These are phyloP conservation scores for Fraxinus velutina DNA, from an alignment of 305 asterid genomes.

Conservation along the genomic window DNA sequence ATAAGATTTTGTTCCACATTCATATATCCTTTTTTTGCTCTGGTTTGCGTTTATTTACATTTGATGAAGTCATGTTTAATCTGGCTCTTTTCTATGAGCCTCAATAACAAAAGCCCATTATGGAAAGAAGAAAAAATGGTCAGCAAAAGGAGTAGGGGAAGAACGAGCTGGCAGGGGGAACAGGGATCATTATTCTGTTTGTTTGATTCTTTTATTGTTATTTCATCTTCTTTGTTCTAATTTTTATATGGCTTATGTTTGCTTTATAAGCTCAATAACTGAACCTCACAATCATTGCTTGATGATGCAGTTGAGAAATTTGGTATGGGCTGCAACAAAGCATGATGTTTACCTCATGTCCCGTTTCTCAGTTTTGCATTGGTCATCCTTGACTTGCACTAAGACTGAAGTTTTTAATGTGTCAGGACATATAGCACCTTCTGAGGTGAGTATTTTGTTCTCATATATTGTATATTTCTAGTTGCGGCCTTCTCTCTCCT, in stretches of 20 bases:
- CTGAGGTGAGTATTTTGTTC: slow-evolving; percentile 54
- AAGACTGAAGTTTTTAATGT: slow-evolving; percentile 65
- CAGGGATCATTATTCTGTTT: neutral
- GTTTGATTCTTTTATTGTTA: neutral
- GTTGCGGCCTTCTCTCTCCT: neutral
- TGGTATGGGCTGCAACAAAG: slow-evolving; percentile 66
- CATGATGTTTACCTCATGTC: slow-evolving; percentile 67
- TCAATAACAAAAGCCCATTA: neutral
- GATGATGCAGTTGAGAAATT: slow-evolving; percentile 55
- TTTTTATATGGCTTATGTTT: neutral
- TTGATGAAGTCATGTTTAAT: neutral
- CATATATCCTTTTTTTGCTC: neutral
- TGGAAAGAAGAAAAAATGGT: neutral
- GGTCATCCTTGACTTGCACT: slow-evolving; percentile 49
- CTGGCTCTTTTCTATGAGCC: neutral
- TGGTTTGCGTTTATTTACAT: neutral
- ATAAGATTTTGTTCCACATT: neutral
- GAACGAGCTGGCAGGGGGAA: neutral
- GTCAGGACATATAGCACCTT: slow-evolving; percentile 85
- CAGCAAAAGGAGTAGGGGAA: neutral
- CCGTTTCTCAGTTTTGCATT: slow-evolving; percentile 57
- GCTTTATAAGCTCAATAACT: slow-evolving; percentile 16
- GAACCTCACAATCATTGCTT: slow-evolving; percentile 14
- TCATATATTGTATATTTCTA: neutral
- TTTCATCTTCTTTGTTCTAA: neutral